Evolutionary conservation across 2,329 filamentous ascomycete genomes (phyloP).

Genomic region (Aureobasidium mangrovei): DNA sequence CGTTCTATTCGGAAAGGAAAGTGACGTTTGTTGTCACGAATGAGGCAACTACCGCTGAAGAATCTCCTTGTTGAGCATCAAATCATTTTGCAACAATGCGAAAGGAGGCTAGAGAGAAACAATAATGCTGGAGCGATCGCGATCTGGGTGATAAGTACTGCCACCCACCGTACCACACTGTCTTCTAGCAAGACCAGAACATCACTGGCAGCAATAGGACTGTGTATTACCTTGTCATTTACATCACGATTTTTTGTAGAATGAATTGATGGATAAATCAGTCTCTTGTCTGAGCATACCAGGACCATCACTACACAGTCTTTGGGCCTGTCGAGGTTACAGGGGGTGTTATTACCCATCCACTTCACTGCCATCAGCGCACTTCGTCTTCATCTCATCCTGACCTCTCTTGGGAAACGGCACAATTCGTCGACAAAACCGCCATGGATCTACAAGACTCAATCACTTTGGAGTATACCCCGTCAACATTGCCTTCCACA

Average conservation of each 20-base stretch:
- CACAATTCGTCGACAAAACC: neutral
- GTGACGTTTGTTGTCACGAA: too few species aligned
- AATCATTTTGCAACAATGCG: too few species aligned
- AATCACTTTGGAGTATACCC: neutral
- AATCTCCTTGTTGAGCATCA: too few species aligned
- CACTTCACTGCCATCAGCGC: neutral
- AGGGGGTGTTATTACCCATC: neutral
- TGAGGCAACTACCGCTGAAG: too few species aligned
- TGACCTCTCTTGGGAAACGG: neutral
- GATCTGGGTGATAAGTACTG: too few species aligned
- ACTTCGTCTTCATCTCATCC: neutral
- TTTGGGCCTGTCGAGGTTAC: neutral
- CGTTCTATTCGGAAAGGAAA: too few species aligned
- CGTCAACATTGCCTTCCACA: slow-evolving; percentile 19
- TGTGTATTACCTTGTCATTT: too few species aligned
- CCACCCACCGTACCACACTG: too few species aligned
- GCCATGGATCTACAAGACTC: slow-evolving; percentile 7
- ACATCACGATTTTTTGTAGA: neutral
- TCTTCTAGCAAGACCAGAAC: too few species aligned
- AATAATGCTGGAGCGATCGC: too few species aligned
- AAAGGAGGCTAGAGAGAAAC: too few species aligned
- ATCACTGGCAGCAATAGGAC: too few species aligned
- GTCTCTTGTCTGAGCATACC: neutral
- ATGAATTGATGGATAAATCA: neutral
- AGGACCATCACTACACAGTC: slow-evolving; percentile 1